A percentile compares a stretch with the other conserved stretches of the same genome.
phyloP scores from a whole-genome alignment of 495 filamentous ascomycete species.

The Amorphotheca resinae region DNA sequence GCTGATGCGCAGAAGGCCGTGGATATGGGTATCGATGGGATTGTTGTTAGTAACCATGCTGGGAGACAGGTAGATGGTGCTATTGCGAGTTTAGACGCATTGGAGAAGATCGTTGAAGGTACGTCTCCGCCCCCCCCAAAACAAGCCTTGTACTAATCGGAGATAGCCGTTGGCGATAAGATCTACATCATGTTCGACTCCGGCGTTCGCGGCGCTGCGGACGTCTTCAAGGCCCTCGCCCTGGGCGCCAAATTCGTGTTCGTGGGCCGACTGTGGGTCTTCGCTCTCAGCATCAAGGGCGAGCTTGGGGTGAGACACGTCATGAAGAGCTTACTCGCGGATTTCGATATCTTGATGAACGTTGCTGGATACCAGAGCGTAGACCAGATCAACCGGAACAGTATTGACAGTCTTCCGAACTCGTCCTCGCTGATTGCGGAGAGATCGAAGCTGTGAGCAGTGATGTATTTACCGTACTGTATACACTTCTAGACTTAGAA shows the following conservation, averaged over 20 bases:
- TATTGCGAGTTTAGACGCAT: constrained; percentile 47
- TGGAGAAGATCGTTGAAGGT: constrained; percentile 47
- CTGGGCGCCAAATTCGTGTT: constrained; percentile 53
- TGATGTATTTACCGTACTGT: too few species aligned
- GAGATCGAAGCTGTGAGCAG: constrained; percentile 27
- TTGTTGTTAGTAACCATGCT: constrained; percentile 57
- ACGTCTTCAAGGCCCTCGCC: constrained; percentile 61
- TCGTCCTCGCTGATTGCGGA: constrained; percentile 26
- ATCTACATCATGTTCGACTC: constrained; percentile 43
- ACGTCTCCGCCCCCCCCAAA: not conserved
- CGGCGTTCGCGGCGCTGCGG: constrained; percentile 48
- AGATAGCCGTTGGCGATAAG: constrained; percentile 22
- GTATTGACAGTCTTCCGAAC: constrained; percentile 23
- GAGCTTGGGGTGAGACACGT: constrained; percentile 52
- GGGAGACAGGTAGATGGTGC: constrained; percentile 55
- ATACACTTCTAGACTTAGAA: too few species aligned
- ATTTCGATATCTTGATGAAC: constrained; percentile 55
- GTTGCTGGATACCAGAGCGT: constrained; percentile 47
- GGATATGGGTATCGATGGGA: constrained; percentile 50
- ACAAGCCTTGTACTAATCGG: not conserved
- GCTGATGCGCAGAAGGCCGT: constrained; percentile 81
- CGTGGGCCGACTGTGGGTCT: constrained; percentile 53
- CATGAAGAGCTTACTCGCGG: constrained; percentile 49
- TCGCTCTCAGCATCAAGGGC: constrained; percentile 46
- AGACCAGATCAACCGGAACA: constrained; percentile 38